Conservation (phyloP, 306 rosid genomes). For the Prinsepia uniflora region DNA sequence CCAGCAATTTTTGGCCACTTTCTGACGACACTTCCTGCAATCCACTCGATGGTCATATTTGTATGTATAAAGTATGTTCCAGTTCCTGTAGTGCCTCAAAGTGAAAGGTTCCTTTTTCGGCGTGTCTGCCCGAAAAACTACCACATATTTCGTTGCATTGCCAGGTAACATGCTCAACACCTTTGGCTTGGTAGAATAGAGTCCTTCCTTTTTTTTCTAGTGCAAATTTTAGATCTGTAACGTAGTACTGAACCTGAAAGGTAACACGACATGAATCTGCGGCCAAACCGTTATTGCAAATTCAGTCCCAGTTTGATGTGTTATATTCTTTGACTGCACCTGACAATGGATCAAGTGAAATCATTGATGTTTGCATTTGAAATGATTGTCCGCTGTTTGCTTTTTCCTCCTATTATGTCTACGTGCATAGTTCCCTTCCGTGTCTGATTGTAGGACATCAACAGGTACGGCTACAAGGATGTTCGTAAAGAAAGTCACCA, state of each 20-base stretch:
- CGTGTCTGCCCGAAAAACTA: slow-evolving; percentile 88
- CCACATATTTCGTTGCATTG: slow-evolving; percentile 94
- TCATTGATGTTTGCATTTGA: too few species aligned
- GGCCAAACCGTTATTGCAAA: not conserved
- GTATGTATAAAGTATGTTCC: slow-evolving; percentile 94
- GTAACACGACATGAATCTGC: not conserved
- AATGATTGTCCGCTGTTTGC: not conserved
- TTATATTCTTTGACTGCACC: too few species aligned
- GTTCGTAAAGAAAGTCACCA: slow-evolving; percentile 93
- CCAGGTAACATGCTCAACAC: slow-evolving; percentile 41
- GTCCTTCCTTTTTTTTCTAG: not conserved
- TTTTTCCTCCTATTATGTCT: not conserved
- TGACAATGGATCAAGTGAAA: not conserved
- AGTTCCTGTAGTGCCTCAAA: slow-evolving; percentile 85
- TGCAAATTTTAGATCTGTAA: not conserved
- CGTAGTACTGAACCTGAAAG: not conserved
- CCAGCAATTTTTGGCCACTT: slow-evolving; percentile 96
- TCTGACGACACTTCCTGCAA: slow-evolving; percentile 64
- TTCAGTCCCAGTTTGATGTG: not conserved
- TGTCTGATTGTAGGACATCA: not conserved
- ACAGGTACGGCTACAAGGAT: slow-evolving; percentile 93
- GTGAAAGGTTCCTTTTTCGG: slow-evolving; percentile 97
- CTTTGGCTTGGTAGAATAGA: not conserved
- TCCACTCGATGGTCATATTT: slow-evolving; percentile 85
- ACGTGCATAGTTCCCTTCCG: not conserved